Evolutionary conservation across 2,329 filamentous ascomycete genomes (phyloP), one percentile per base, ranked within the genome.

Genomic region (Phialophora chinensis): DNA sequence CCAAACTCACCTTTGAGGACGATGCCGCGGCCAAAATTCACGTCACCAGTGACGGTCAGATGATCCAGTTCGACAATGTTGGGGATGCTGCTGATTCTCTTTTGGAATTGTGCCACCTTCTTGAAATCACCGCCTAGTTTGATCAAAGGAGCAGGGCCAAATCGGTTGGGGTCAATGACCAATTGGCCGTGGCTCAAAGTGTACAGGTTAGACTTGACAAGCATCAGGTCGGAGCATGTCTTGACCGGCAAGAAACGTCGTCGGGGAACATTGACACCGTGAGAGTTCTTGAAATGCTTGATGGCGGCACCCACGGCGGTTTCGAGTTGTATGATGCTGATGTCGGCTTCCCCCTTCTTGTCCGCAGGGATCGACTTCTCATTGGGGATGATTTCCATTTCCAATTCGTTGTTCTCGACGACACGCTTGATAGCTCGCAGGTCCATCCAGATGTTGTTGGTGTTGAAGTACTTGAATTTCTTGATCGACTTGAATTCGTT

Each of bases 391-490:
- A 99, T 99, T 85, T 99, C 95, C 91, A 99, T 96, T 83, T 93
- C 91, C 62, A 99, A 90, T 85, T 98, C 94, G 80, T 97, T 92
- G 81, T 96, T 93, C 88, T 98, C 95, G 7, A 99, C 95, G 62
- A 99, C 93, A 68, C 95, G 93, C 90, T 98, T 98, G 83, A 99
- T 91, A 74, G 95, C 95, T 79, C 92, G 90, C 75, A 97, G 87
- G 85, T 97, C 97, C 87, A 99, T 91, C 95, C 95, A 99, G 83
- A 99, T 97, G 88, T 99, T 99, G 91, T 99, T 99, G 82, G 95
- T 99, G 89, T 99, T 99, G 90, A 99, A 99, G 89, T 99, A 99
- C 88, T 96, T 97, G 91, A 99, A 99, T 88, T 99, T 99, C 90
- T 99, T 99, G 87, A 99, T 99, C 57, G 93, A 97, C 90, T 99